phyloP scores from a whole-genome alignment of 169 alveolate genomes.

The Cryptosporidium sp. region DNA sequence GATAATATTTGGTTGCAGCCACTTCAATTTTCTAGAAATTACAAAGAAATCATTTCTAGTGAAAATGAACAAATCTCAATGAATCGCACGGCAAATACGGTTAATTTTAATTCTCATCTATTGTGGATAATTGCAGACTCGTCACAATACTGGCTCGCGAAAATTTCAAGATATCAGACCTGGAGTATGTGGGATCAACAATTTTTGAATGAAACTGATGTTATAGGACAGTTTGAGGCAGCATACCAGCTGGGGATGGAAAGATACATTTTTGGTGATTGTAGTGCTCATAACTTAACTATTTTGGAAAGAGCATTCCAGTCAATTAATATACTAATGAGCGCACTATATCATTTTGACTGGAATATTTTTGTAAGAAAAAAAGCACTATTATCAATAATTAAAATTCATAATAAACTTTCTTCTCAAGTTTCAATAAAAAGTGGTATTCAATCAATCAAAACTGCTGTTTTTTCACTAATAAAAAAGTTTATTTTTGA shows the following conservation, averaged over 20 bases:
- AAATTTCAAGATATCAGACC: conserved; percentile 54
- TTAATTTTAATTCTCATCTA: conserved; percentile 10
- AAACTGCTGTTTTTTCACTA: conserved; percentile 27
- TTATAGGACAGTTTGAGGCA: conserved; percentile 59
- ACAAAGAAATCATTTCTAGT: background rate
- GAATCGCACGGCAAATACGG: background rate
- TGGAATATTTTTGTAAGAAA: conserved; percentile 60
- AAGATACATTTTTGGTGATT: conserved; percentile 24
- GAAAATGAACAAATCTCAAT: background rate
- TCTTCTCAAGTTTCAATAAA: conserved; percentile 2
- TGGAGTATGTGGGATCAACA: conserved; percentile 78
- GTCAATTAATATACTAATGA: conserved; percentile 41
- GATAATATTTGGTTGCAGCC: conserved; percentile 33
- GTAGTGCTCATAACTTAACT: background rate
- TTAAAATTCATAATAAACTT: conserved; percentile 43
- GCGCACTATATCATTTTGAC: conserved; percentile 57
- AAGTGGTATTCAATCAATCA: background rate
- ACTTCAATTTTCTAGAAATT: background rate
- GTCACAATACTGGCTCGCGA: conserved; percentile 71
- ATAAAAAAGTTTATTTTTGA: conserved; percentile 41
- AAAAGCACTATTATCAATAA: conserved; percentile 29
- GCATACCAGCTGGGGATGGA: conserved; percentile 59
- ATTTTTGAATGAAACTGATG: conserved; percentile 54
- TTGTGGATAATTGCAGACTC: conserved; percentile 42
- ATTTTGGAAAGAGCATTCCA: conserved; percentile 33